Base-by-base conservation (phyloP, 1,139 yeast genomes). In the Candida glucosophila region DNA sequence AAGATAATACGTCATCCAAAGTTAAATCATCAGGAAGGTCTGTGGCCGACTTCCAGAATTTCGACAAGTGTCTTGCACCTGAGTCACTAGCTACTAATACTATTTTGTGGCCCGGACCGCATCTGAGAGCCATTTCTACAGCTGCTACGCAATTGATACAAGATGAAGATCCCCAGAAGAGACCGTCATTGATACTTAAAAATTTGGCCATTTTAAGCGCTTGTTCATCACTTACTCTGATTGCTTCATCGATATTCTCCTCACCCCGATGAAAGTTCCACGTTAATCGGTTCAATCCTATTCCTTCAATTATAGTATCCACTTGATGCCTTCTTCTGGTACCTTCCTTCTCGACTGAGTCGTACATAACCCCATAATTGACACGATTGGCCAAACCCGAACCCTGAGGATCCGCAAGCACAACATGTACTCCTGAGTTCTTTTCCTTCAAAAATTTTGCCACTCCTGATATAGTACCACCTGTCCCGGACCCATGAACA, bases 131-230 rank as follows among this genome's bases (percentile, higher is more conserved):
- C 4, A 72, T 53, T 36, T 73, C 63, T 5, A 76, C 72, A 0
- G 95, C 94, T 1, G 95, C 96, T 1, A 83, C 95, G 27, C 95
- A 88, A 46, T 88, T 86, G 16, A 90, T 77, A 0, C 95, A 95
- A 7, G 93, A 79, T 20, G 95, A 82, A 19, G 93, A 77, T 4
- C 98, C 98, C 50, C 88, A 69, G 48, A 90, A 90, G 15, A 83
- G 54, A 1, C 98, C 98, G 47, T 90, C 98, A 32, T 81, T 65
- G 3, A 77, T 71, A 34, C 86, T 80, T 18, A 90, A 52, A 43
- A 54, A 81, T 47, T 78, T 77, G 9, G 97, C 97, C 97, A 90
- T 90, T 38, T 67, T 71, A 16, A 85, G 43, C 0, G 97, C 94
- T 47, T 88, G 81, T 1, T 55, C 64, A 44, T 90, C 98, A 3